Conservation (phyloP, 192 early-diverging fungal species). For the Podila minutissima region DNA sequence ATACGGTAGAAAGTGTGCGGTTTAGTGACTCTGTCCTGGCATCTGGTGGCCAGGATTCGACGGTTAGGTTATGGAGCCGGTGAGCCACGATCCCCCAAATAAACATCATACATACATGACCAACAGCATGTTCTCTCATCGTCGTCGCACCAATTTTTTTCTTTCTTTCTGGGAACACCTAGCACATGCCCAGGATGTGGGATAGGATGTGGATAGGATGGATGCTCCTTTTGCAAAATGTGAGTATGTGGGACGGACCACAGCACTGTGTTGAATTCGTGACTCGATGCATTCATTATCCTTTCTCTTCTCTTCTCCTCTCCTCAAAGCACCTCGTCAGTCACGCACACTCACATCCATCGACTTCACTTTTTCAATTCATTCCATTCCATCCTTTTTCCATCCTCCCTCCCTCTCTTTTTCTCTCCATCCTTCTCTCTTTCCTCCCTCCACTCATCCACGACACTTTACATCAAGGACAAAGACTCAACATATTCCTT, state of each 20-base stretch:
- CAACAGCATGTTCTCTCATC: neutral
- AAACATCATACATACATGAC: neutral
- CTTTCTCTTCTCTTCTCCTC: neutral
- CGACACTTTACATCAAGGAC: neutral
- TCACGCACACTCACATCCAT: conserved; percentile 1
- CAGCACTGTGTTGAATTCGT: neutral
- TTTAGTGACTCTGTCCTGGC: conserved; percentile 59
- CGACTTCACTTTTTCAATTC: neutral
- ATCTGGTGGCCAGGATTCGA: conserved; percentile 70
- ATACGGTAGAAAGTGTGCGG: conserved; percentile 53
- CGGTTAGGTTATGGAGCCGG: conserved; percentile 73
- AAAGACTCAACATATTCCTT: too few species aligned
- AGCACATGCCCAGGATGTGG: neutral
- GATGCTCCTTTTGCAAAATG: too few species aligned
- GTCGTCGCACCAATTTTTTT: neutral
- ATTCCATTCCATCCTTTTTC: neutral
- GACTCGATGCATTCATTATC: neutral
- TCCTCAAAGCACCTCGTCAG: neutral
- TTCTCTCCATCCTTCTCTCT: conserved; percentile 1
- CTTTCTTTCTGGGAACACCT: neutral
- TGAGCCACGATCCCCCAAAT: conserved; percentile 24
- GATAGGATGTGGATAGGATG: too few species aligned
- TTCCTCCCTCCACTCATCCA: neutral
- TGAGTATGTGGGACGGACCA: neutral
- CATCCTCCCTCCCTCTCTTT: neutral